Conservation (phyloP, 2,329 filamentous ascomycete genomes). For the Drechmeria coniospora region DNA sequence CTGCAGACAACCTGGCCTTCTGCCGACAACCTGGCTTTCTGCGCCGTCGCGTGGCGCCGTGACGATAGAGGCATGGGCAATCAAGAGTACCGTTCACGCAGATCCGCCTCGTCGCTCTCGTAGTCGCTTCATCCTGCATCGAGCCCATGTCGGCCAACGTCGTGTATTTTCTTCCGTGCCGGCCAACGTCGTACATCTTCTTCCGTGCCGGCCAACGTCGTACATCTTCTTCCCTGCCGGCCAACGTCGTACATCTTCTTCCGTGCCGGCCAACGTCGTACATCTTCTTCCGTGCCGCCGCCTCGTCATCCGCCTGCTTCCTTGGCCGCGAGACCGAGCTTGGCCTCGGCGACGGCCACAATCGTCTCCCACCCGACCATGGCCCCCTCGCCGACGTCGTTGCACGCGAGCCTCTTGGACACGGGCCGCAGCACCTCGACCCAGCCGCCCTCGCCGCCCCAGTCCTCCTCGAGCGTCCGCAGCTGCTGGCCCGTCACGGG, state of each 20-base stretch:
- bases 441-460: constrained; percentile 38
- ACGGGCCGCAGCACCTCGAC: constrained; percentile 59
- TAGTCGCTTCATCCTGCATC: too few relatives aligned
- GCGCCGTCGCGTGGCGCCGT: too few relatives aligned
- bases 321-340: constrained; percentile 17
- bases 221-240: background rate
- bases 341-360: constrained; percentile 45
- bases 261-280: constrained; percentile 3
- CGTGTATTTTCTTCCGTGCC: too few relatives aligned
- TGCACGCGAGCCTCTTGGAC: constrained; percentile 68
- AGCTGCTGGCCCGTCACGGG: constrained; percentile 66
- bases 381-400: constrained; percentile 65
- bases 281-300: background rate
- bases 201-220: too few relatives aligned
- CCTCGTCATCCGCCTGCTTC: background rate
- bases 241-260: constrained; percentile 9
- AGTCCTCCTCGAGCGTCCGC: constrained; percentile 53
- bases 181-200: too few relatives aligned
- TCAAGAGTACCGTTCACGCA: too few relatives aligned
- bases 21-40: too few relatives aligned
- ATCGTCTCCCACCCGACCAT: constrained; percentile 75
- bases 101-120: too few relatives aligned
- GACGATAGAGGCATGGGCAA: too few relatives aligned
- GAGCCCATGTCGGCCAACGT: too few relatives aligned
- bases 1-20: too few relatives aligned